phyloP scores from a whole-genome alignment of 139 green algal species.

The Asterochloris erici region DNA sequence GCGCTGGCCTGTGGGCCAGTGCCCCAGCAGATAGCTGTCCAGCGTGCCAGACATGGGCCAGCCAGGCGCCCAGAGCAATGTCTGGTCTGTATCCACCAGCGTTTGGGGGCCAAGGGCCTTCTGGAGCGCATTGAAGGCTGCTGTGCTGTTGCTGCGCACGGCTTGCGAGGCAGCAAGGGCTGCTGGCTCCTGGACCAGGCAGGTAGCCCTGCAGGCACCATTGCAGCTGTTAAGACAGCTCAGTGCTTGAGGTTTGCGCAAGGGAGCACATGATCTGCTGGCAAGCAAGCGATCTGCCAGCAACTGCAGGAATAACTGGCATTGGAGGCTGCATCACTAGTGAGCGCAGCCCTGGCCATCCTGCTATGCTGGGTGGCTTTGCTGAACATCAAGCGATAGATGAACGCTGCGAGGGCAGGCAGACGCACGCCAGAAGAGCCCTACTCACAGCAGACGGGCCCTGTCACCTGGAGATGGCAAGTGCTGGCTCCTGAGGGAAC shows the following conservation, averaged over 20 bases:
- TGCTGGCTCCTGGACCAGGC: slow-evolving; percentile 9
- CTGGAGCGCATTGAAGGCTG: slow-evolving; percentile 19
- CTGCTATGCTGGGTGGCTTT: neutral
- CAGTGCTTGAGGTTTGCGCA: neutral
- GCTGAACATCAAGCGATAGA: too few species aligned
- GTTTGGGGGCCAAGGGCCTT: slow-evolving; percentile 5
- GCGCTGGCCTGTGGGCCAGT: slow-evolving; percentile 41
- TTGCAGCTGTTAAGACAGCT: neutral
- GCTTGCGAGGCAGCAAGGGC: slow-evolving; percentile 17
- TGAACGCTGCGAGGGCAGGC: neutral
- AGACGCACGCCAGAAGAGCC: neutral
- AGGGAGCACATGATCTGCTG: neutral
- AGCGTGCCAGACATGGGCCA: slow-evolving; percentile 38
- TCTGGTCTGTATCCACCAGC: slow-evolving; percentile 11
- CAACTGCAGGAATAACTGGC: neutral
- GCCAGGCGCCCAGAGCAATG: slow-evolving; percentile 16
- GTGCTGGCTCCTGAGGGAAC: slow-evolving; percentile 28
- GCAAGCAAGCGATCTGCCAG: too few species aligned
- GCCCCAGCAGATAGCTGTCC: slow-evolving; percentile 57
- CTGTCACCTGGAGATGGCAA: slow-evolving; percentile 30
- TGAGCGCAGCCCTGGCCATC: neutral
- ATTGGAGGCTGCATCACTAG: neutral
- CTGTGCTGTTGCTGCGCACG: slow-evolving; percentile 9
- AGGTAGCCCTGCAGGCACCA: slow-evolving; percentile 2
- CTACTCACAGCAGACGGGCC: neutral